Conservation (phyloP, 148 eudicot species). For the Camellia japonica region DNA sequence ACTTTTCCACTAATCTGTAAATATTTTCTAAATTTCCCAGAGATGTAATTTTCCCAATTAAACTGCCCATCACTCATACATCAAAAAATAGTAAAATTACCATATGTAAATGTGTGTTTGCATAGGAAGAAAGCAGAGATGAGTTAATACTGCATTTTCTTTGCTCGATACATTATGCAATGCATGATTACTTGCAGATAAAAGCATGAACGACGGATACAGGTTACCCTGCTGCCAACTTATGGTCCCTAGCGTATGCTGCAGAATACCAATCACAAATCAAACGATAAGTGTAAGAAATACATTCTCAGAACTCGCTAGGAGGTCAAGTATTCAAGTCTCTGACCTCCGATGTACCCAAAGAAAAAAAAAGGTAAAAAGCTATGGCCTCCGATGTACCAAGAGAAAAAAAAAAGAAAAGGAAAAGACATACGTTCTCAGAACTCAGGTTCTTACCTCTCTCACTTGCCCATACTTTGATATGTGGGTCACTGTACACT, state of each 20-base stretch:
- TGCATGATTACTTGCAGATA: conserved; percentile 58
- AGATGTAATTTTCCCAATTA: neutral
- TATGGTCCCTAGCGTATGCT: conserved; percentile 91
- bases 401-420: too few relatives aligned
- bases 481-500: conserved; percentile 72
- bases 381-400: too few relatives aligned
- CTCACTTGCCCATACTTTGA: conserved; percentile 51
- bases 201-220: conserved; percentile 85
- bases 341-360: too few relatives aligned
- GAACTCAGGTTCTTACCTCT: conserved; percentile 53
- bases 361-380: too few relatives aligned
- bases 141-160: conserved; percentile 43
- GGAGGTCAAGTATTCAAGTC: too few relatives aligned
- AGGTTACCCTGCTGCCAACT: conserved; percentile 98
- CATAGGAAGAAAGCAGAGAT: conserved; percentile 80
- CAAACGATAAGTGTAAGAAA: conserved; percentile 10
- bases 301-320: neutral
- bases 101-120: conserved; percentile 75
- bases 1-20: too few relatives aligned
- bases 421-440: neutral
- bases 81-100: conserved; percentile 33
- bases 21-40: too few relatives aligned
- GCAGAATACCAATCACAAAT: conserved; percentile 22
- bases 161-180: conserved; percentile 37
- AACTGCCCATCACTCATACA: neutral